phyloP scores from a whole-genome alignment of 805 yeast species.

The Metschnikowia henanensis region DNA sequence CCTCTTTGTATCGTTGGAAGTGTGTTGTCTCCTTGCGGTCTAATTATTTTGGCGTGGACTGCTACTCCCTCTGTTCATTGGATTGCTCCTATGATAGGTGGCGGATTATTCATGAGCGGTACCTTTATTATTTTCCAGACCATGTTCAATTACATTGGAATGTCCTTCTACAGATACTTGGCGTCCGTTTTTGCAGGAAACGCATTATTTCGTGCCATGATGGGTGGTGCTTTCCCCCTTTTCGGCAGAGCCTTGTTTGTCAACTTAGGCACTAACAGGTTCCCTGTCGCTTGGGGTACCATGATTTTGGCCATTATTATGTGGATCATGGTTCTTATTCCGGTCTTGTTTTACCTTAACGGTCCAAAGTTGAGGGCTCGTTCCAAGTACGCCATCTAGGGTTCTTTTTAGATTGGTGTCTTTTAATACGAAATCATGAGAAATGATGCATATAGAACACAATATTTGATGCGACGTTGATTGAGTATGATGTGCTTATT shows the following conservation, averaged over 20 bases:
- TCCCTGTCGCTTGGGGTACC: slow-evolving; percentile 10
- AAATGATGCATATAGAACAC: too few relatives aligned
- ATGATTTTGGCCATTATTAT: slow-evolving; percentile 5
- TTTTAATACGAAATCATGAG: too few relatives aligned
- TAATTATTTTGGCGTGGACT: slow-evolving; percentile 9
- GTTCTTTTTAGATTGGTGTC: too few relatives aligned
- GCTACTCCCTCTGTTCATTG: slow-evolving; percentile 7
- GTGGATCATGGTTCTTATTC: slow-evolving; percentile 43
- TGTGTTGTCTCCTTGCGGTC: slow-evolving; percentile 7
- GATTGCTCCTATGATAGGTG: slow-evolving; percentile 11
- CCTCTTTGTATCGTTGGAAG: slow-evolving; percentile 6
- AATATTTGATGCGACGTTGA: too few relatives aligned
- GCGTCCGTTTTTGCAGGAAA: slow-evolving; percentile 12
- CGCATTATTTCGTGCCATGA: slow-evolving; percentile 5
- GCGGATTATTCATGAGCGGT: slow-evolving; percentile 5
- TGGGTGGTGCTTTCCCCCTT: slow-evolving; percentile 14
- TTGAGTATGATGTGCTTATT: too few relatives aligned
- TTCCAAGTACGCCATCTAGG: slow-evolving; percentile 34
- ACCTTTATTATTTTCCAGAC: slow-evolving; percentile 11
- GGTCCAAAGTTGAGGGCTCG: slow-evolving; percentile 46
- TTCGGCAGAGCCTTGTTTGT: slow-evolving; percentile 8
- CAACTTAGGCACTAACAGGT: slow-evolving; percentile 2
- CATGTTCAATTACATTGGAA: slow-evolving; percentile 9
- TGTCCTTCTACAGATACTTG: slow-evolving; percentile 8
- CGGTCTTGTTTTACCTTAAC: slow-evolving; percentile 42